Evolutionary conservation across 805 yeast species (phyloP), one percentile per base, ranked within the genome.

Genomic region (Maudiozyma barnettii): DNA sequence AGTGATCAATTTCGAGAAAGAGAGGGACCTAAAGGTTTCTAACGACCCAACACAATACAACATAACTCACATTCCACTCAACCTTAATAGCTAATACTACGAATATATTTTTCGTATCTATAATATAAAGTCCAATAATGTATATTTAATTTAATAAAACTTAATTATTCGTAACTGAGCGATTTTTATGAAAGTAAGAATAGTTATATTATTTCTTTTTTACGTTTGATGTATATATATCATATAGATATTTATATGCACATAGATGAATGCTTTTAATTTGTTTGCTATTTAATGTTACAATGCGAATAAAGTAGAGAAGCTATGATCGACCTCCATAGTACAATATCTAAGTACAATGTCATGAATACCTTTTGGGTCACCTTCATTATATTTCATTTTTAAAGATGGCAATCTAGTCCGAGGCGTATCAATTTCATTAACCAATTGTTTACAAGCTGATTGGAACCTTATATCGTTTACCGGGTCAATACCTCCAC

Each of bases 361-460:
- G 19, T 35, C 43, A 41, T 52, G 53, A 9, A 56, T 50, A 30
- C 54, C 51, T 39, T 56, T 57, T 45, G 48, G 53, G 36, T 49
- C 52, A 47, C 51, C 51, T 41, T 43, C 53, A 40, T 49, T 51
- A 41, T 57, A 65, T 48, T 64, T 65, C 19, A 46, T 39, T 12
- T 45, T 48, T 22, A 65, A 44, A 5, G 67, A 57, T 35, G 57
- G 55, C 22, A 64, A 44, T 44, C 54, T 58, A 8, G 67, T 61
- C 7, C 61, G 41, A 39, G 68, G 68, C 1, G 42, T 39, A 14
- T 49, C 54, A 39, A 65, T 50, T 39, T 63, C 68, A 18, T 46
- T 35, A 23, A 63, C 52, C n/a, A 64, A 41, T n/a, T 52, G 48
- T 39, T 52, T 48, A 35, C 66, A 60, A 20, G 49, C 37, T 3